Evolutionary conservation across 2,329 filamentous ascomycete species (phyloP), one percentile per base, ranked within the genome.

Genomic region (Neonectria faginata): DNA sequence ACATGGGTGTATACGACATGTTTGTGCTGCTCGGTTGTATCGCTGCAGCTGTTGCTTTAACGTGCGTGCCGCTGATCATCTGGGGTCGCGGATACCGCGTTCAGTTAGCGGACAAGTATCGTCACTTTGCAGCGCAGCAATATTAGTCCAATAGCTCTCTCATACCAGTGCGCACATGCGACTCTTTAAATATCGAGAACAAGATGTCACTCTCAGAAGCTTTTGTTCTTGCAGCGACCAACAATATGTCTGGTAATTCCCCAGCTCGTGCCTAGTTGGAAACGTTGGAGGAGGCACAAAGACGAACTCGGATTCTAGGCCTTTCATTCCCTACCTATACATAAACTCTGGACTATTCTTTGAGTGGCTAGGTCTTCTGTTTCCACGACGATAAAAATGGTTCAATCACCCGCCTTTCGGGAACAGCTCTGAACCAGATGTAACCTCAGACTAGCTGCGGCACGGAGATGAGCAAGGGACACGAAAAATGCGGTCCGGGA

Each of bases 1-100:
- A 58, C 1, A 70, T 70, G 68, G 67, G 68, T 0, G 57, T 70
- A 0, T 70, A 70, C 3, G 47, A 70, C 2, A 68, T 70, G 67
- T 70, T 60, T 12, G 60, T 70, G 3, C 45, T 70, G 2, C 1
- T 70, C 9, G 63, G 51, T 0, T 66, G 58, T n/a, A 60, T 70
- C 18, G 61, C 65, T 25, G 39, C 55, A 5, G 65, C 29, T 1
- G 27, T 70, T 8, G 62, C 67, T 29, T 42, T 70, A 3, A 68
- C 67, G 0, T 70, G 62, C 6, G 10, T 70, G 0, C 67, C 65
- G 0, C 39, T 70, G 51, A 42, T 68, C 0, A 55, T 70, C 9
- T 70, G 68, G 68, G 68, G 68, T 10, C 67, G 67, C 0, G 45
- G 18, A 5, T 67, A 62, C 27, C 54, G 68, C 7, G 51, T 57